Conservation (phyloP, 139 green algal species). For the Tetraselmis chui region DNA sequence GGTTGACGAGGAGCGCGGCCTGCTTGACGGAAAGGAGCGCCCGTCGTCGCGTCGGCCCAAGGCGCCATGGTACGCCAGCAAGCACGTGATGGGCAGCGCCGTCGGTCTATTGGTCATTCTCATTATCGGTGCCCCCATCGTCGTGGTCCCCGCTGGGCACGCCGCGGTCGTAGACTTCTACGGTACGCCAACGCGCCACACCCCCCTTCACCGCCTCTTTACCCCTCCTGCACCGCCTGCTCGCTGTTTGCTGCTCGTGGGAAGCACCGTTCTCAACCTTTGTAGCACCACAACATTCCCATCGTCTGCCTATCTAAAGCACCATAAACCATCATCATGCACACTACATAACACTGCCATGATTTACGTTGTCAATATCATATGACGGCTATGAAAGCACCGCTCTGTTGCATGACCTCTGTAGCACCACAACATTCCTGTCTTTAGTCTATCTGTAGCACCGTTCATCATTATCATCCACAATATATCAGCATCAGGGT, state of each 20-base stretch:
- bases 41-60: too few relatives aligned
- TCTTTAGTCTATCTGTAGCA: too few relatives aligned
- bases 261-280: too few relatives aligned
- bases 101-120: background rate
- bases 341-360: too few relatives aligned
- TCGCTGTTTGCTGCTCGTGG: too few relatives aligned
- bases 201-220: background rate
- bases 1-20: background rate
- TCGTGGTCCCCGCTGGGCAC: background rate
- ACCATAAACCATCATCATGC: background rate
- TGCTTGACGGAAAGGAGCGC: background rate
- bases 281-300: background rate
- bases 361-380: too few relatives aligned
- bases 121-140: background rate
- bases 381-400: too few relatives aligned
- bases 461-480: too few relatives aligned
- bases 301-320: background rate
- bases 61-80: background rate
- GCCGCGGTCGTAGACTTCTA: background rate
- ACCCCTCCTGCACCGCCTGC: background rate
- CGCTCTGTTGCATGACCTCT: too few relatives aligned
- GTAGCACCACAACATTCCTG: too few relatives aligned
- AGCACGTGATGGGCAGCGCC: background rate
- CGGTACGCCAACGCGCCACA: background rate
- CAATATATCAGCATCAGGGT: too few relatives aligned